Evolutionary conservation across 441 rosid genomes (phyloP), one percentile per base, ranked within the genome.

Genomic region (Mallotus repandus): DNA sequence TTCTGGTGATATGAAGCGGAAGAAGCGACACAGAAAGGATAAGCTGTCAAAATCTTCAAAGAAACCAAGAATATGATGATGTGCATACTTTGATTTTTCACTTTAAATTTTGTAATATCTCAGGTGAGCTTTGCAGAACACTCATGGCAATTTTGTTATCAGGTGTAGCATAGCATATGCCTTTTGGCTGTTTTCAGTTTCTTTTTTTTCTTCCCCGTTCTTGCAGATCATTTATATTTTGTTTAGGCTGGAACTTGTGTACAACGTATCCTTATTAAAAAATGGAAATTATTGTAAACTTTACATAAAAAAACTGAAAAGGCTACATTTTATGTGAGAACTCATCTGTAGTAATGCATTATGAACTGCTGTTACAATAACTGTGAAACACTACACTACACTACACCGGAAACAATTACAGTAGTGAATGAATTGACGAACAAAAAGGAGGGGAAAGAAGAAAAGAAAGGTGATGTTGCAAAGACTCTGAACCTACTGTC

Each of bases 1-100:
- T 22, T 87, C 94, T 61, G 69, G 75, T 22, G 89, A 79, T 71
- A 78, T 50, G 77, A 65, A 71, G 54, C 81, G 77, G 49, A 89
- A 83, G 84, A 89, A 84, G 74, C 81, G 86, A 32, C 75, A 38
- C 60, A 57, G 82, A 68, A 74, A 79, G 32, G 77, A 78, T 69
- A 69, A 65, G 56, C 76, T 25, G 16, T 25, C 76, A 7, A 76
- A 74, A 46, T 43, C 81, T 66, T 78, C 76, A 21, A 72, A 81
- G 70, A 84, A 87, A 76, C 49, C 77, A 69, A 79, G 81, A 79
- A 13, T 72, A 29, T 86, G 72, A 81, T 70, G 67, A 66, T 25
- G 67, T 62, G 70, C 61, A 62, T 63, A 55, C 63, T 38, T 22
- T 70, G 38, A 70, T 67, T 59, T 10, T 41, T 79, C 74, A 10